These are phyloP conservation scores for Piloderma croceum DNA, from an alignment of 768 basidiomycete species.

Conservation along the genomic window DNA sequence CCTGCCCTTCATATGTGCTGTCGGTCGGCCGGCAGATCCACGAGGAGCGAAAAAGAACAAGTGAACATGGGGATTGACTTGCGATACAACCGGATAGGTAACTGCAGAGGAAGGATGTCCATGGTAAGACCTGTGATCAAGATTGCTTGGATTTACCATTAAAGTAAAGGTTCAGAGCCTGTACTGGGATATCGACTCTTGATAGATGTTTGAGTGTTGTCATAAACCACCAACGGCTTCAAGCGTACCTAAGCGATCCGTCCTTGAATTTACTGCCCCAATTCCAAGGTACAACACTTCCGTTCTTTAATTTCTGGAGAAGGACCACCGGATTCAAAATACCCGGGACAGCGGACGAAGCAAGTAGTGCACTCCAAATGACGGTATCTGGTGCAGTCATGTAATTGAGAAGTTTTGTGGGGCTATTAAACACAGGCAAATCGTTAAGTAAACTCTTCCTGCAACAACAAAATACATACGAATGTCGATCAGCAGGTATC, in stretches of 20 bases:
- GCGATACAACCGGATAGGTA: slow-evolving; percentile 87
- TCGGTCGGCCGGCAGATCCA: slow-evolving; percentile 87
- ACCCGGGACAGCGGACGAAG: slow-evolving; percentile 92
- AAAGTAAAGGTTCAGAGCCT: slow-evolving; percentile 83
- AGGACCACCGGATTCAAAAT: slow-evolving; percentile 93
- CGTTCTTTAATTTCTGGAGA: slow-evolving; percentile 85
- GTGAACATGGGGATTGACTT: slow-evolving; percentile 77
- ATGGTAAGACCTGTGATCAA: slow-evolving; percentile 3
- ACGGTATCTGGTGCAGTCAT: slow-evolving; percentile 91
- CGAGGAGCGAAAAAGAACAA: slow-evolving; percentile 91
- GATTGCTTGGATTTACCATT: slow-evolving; percentile 46
- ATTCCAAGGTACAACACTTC: slow-evolving; percentile 82
- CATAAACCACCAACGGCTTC: neutral
- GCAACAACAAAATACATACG: slow-evolving; percentile 39
- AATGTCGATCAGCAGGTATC: slow-evolving; percentile 84
- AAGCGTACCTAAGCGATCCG: slow-evolving; percentile 70
- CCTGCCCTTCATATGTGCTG: slow-evolving; percentile 91
- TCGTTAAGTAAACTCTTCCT: neutral
- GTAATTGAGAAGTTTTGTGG: slow-evolving; percentile 93
- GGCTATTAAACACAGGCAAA: slow-evolving; percentile 40
- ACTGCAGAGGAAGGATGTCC: slow-evolving; percentile 39
- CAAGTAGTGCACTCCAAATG: slow-evolving; percentile 76
- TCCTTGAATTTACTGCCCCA: slow-evolving; percentile 95
- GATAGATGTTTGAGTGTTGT: neutral
- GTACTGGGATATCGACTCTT: slow-evolving; percentile 93